Evolutionary conservation across 129 eudicot species (phyloP).

Genomic region (Kitagawia praeruptora): DNA sequence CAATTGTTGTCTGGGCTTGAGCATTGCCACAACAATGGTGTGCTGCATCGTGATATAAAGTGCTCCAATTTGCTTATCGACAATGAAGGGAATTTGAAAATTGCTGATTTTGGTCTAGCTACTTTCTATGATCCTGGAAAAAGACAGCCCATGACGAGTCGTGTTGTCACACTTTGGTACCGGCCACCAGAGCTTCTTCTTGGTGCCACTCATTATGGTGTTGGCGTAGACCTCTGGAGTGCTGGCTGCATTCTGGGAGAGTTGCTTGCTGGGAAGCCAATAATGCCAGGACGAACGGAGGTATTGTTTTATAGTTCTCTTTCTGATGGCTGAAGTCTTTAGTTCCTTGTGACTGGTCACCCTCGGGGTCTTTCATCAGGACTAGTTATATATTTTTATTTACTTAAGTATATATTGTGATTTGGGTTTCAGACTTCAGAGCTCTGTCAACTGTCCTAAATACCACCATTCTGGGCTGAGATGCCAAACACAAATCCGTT

Average conservation of each 20-base stretch:
- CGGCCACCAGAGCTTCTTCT: conserved; percentile 94
- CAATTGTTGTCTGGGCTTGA: conserved; percentile 70
- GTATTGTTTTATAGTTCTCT: conserved; percentile 20
- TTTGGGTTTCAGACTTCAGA: neutral
- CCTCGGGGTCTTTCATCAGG: neutral
- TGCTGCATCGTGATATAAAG: conserved; percentile 66
- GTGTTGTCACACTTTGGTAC: conserved; percentile 93
- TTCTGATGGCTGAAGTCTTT: neutral
- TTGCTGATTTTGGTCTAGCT: conserved; percentile 78
- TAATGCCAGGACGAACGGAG: conserved; percentile 94
- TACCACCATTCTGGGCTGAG: neutral
- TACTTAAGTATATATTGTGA: neutral
- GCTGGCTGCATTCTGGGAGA: conserved; percentile 97
- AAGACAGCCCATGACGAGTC: conserved; percentile 72
- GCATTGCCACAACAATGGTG: conserved; percentile 75
- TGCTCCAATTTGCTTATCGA: conserved; percentile 69
- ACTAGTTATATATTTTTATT: neutral
- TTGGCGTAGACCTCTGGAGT: conserved; percentile 92
- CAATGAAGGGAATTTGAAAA: conserved; percentile 58
- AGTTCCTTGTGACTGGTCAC: neutral
- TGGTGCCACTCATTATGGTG: conserved; percentile 85
- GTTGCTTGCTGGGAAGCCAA: conserved; percentile 84
- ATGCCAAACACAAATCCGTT: neutral
- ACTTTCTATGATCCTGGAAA: conserved; percentile 46
- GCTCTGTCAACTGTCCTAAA: neutral